Percentiles rank a stretch among this genome's conserved stretches.
Conservation (phyloP, 306 rosid genomes). For the Coriaria nepalensis region DNA sequence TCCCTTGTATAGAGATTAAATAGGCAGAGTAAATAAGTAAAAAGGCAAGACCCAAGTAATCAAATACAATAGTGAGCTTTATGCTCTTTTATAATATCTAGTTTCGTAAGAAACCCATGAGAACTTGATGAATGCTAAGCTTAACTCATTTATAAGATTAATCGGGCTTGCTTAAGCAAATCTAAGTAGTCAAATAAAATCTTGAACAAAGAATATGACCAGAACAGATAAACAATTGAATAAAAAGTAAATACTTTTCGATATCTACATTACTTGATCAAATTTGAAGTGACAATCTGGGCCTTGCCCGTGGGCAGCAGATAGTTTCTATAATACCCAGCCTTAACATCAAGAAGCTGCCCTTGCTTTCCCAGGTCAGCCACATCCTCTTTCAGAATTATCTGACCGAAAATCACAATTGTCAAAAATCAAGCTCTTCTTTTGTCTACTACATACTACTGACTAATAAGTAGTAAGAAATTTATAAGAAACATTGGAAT, state of each 20-base stretch:
- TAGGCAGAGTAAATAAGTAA: not conserved
- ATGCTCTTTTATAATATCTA: too few relatives aligned
- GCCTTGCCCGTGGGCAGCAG: constrained; percentile 68
- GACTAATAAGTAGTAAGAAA: not conserved
- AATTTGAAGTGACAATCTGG: constrained; percentile 57
- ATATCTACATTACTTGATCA: constrained; percentile 59
- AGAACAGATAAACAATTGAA: not conserved
- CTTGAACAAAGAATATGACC: not conserved
- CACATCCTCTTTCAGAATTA: constrained; percentile 78
- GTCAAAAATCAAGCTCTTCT: too few relatives aligned
- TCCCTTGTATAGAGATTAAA: constrained; percentile 30
- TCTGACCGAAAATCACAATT: constrained; percentile 30
- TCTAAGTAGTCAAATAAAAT: not conserved
- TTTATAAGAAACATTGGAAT: too few relatives aligned
- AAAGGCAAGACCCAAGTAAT: not conserved
- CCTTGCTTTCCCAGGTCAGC: constrained; percentile 56
- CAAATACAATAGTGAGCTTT: too few relatives aligned
- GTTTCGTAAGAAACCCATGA: too few relatives aligned
- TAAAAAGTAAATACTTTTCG: not conserved
- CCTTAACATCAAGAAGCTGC: constrained; percentile 59
- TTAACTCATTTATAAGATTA: too few relatives aligned
- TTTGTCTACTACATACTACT: too few relatives aligned
- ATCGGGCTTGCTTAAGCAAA: too few relatives aligned
- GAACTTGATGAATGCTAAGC: too few relatives aligned
- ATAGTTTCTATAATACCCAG: constrained; percentile 72